Evolutionary conservation across 768 basidiomycete species (phyloP).

Genomic region (Suillus paluster): DNA sequence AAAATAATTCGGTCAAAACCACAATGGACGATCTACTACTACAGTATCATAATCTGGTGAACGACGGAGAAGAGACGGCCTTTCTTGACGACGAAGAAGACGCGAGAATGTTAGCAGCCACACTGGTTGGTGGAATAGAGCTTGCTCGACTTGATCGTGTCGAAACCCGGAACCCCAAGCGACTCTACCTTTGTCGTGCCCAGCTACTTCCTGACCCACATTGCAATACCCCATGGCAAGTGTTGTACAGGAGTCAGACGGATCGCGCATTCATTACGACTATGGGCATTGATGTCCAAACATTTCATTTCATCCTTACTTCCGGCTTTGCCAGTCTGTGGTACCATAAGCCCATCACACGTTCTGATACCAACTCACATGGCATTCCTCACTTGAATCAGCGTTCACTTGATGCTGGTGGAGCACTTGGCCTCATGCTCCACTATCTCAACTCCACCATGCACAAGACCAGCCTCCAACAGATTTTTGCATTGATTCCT

Average conservation of each 20-base stretch:
- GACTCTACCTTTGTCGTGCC: neutral
- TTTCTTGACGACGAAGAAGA: neutral
- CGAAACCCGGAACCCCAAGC: neutral
- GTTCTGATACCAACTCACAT: no score
- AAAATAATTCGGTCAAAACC: neutral
- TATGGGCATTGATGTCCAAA: neutral
- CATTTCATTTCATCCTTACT: neutral
- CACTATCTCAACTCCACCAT: conserved; percentile 43
- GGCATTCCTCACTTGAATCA: no score
- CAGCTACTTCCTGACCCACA: conserved; percentile 39
- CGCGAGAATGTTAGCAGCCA: neutral
- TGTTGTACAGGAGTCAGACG: conserved; percentile 26
- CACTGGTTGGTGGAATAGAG: neutral
- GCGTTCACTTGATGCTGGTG: conserved; percentile 26
- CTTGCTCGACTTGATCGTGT: neutral
- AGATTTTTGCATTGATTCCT: neutral
- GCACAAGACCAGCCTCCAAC: no score
- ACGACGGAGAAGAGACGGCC: no score
- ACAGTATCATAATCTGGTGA: neutral
- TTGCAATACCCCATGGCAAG: conserved; percentile 41
- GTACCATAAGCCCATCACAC: no score
- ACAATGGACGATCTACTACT: neutral
- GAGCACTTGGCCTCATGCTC: conserved; percentile 45
- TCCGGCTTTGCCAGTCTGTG: conserved; percentile 34
- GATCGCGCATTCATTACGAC: no score